These are phyloP conservation scores for Tetraselmis chui DNA, from an alignment of 139 green algal genomes.

Conservation along the genomic window DNA sequence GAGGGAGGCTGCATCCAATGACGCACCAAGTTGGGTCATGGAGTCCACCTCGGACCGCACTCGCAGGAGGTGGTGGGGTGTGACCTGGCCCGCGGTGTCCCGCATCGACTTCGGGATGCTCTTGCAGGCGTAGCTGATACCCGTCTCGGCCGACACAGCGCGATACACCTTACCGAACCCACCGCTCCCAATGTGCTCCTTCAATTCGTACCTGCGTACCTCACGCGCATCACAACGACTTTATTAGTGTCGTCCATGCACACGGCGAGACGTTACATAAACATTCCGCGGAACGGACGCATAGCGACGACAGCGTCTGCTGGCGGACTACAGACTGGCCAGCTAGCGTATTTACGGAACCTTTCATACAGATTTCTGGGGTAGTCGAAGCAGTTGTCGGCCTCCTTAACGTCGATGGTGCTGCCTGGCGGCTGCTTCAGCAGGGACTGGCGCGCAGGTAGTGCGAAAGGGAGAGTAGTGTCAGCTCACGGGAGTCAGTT, in stretches of 20 bases:
- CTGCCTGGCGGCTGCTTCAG: slow-evolving; percentile 58
- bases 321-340: background rate
- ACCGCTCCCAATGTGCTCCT: slow-evolving; percentile 72
- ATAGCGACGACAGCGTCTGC: background rate
- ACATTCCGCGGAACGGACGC: background rate
- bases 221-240: too few species aligned
- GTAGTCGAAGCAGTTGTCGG: slow-evolving; percentile 71
- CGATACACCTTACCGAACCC: slow-evolving; percentile 83
- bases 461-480: background rate
- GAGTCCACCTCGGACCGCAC: slow-evolving; percentile 85
- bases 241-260: too few species aligned
- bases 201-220: slow-evolving; percentile 50
- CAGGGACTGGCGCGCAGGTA: slow-evolving; percentile 24
- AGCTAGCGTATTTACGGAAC: slow-evolving; percentile 6
- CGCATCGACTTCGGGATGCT: slow-evolving; percentile 79
- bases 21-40: slow-evolving; percentile 82
- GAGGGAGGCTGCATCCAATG: slow-evolving; percentile 72
- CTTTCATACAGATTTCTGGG: slow-evolving; percentile 44
- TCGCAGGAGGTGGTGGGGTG: slow-evolving; percentile 85
- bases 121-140: slow-evolving; percentile 68
- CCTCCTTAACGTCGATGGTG: slow-evolving; percentile 49
- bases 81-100: slow-evolving; percentile 61
- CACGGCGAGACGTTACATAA: too few species aligned
- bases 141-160: slow-evolving; percentile 44
- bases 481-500: background rate